phyloP scores from a whole-genome alignment of 2,329 filamentous ascomycete genomes.

The Epichloe typhina region DNA sequence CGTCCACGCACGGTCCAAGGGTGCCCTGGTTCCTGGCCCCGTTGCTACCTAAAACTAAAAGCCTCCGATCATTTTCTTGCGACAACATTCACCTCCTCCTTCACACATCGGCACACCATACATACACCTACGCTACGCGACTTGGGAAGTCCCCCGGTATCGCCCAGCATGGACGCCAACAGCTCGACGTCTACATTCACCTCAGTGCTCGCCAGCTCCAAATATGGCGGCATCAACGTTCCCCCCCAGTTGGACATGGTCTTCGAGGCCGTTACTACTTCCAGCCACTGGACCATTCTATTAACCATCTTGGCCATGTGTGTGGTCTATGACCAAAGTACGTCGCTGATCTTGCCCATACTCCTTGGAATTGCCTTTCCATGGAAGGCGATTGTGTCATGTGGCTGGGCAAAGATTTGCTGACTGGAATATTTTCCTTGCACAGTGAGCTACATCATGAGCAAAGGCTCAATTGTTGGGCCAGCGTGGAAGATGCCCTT shows the following conservation, averaged over 20 bases:
- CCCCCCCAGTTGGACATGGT: constrained; percentile 44
- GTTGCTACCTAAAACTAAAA: no score
- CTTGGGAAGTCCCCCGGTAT: background rate
- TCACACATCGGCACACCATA: background rate
- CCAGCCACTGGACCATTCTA: constrained; percentile 48
- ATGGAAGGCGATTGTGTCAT: no score
- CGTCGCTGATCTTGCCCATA: constrained; percentile 22
- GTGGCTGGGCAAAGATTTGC: background rate
- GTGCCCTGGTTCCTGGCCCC: no score
- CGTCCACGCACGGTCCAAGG: no score
- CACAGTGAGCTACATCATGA: constrained; percentile 59
- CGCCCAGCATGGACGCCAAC: constrained; percentile 40
- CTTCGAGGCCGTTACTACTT: constrained; percentile 41
- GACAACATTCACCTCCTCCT: background rate
- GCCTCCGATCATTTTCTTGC: background rate
- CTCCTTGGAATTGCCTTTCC: background rate
- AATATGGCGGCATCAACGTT: constrained; percentile 33
- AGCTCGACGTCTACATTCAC: constrained; percentile 53
- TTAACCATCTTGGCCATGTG: constrained; percentile 58
- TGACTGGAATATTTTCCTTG: background rate
- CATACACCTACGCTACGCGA: background rate
- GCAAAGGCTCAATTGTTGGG: constrained; percentile 65
- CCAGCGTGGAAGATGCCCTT: constrained; percentile 68
- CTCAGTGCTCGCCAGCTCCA: constrained; percentile 54
- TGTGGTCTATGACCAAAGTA: constrained; percentile 84